A percentile compares a stretch with the other conserved stretches of the same genome.
Evolutionary conservation across 2,329 filamentous ascomycete species (phyloP).

Genomic region (Cladosporium velox): DNA sequence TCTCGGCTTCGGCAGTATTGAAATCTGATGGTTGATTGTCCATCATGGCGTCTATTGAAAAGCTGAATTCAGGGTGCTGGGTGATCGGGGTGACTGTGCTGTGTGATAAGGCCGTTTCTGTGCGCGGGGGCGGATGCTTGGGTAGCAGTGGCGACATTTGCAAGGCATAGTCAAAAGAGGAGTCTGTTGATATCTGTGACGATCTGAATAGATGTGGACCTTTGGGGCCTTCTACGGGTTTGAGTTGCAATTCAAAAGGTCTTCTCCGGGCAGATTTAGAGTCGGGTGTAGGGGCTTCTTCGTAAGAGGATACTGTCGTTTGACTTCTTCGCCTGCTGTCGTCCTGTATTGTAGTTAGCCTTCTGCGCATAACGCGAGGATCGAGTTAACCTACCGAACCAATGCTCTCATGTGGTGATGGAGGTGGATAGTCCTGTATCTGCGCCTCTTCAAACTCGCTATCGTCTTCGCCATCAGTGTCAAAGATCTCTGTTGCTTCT

Average conservation of each 20-base stretch:
- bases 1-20: conserved; percentile 27
- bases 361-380: not conserved
- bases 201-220: conserved; percentile 85
- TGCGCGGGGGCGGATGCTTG: conserved; percentile 53
- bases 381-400: conserved; percentile 63
- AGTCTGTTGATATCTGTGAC: conserved; percentile 61
- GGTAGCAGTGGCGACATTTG: conserved; percentile 75
- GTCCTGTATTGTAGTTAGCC: conserved; percentile 31
- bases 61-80: conserved; percentile 24
- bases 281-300: conserved; percentile 74
- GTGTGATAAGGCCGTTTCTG: conserved; percentile 46
- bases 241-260: conserved; percentile 64
- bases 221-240: conserved; percentile 74
- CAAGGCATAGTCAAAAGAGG: conserved; percentile 55
- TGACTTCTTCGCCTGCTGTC: conserved; percentile 70
- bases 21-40: conserved; percentile 10
- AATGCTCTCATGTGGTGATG: conserved; percentile 65
- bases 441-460: conserved; percentile 53
- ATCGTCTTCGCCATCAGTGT: conserved; percentile 71
- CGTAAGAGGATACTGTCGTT: conserved; percentile 83
- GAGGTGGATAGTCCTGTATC: conserved; percentile 2
- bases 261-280: conserved; percentile 61
- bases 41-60: conserved; percentile 34
- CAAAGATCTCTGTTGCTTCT: conserved; percentile 74
- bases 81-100: conserved; percentile 34